Percentiles rank a stretch among this genome's conserved stretches.
phyloP scores from a whole-genome alignment of 2,329 filamentous ascomycete genomes.

The Coniochaeta sp. region DNA sequence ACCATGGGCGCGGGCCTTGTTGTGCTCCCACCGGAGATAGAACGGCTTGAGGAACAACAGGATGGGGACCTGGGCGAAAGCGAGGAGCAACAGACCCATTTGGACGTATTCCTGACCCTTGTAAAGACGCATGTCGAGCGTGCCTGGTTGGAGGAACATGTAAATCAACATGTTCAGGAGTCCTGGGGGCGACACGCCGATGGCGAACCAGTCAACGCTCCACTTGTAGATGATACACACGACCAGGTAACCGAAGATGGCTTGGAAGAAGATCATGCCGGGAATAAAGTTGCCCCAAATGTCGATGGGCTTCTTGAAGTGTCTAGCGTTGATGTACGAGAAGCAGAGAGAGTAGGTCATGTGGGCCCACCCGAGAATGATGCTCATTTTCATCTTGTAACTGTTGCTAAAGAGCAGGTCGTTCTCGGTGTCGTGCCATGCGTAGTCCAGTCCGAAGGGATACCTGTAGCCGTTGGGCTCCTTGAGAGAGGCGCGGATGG shows the following conservation, averaged over 20 bases:
- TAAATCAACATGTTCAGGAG: constrained; percentile 99
- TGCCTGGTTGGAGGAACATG: constrained; percentile 93
- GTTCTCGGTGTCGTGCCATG: constrained; percentile 95
- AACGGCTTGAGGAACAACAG: constrained; percentile 93
- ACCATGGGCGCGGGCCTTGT: constrained; percentile 76
- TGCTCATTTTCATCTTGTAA: constrained; percentile 99
- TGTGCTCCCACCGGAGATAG: constrained; percentile 91
- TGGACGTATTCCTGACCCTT: constrained; percentile 70
- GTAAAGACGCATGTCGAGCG: constrained; percentile 67
- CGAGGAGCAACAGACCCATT: constrained; percentile 70
- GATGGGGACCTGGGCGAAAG: constrained; percentile 79
- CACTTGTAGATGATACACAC: constrained; percentile 96
- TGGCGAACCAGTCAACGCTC: constrained; percentile 75
- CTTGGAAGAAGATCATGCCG: constrained; percentile 99
- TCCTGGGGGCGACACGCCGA: constrained; percentile 66
- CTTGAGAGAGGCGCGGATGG: constrained; percentile 61
- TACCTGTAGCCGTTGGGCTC: constrained; percentile 66
- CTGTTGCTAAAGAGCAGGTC: constrained; percentile 94
- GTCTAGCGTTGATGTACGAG: constrained; percentile 84
- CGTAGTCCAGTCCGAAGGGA: constrained; percentile 92
- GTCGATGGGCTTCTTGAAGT: constrained; percentile 92
- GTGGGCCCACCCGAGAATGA: constrained; percentile 92
- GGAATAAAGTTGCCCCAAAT: constrained; percentile 97
- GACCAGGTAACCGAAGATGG: constrained; percentile 95
- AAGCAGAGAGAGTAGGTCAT: constrained; percentile 98